A percentile compares a stretch with the other conserved stretches of the same genome.
Conservation (phyloP, 768 basidiomycete genomes). For the Russula vinacea region DNA sequence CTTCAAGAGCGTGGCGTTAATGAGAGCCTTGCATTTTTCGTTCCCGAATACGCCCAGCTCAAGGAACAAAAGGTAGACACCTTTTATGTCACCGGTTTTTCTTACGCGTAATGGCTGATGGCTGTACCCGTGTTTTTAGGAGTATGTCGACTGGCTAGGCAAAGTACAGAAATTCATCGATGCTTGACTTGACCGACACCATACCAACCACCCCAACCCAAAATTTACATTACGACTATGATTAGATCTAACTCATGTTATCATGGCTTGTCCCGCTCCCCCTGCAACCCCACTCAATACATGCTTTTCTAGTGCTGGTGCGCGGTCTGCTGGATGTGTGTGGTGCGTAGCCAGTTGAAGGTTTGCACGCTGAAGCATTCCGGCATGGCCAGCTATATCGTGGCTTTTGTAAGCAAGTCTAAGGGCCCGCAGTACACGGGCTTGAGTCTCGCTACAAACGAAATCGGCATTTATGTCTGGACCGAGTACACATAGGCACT, state of each 20-base stretch:
- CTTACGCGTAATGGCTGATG: conserved; percentile 10
- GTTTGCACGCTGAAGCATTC: neutral
- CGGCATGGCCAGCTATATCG: neutral
- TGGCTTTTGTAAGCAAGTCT: neutral
- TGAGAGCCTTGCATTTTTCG: conserved; percentile 76
- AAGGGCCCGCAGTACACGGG: too few relatives aligned
- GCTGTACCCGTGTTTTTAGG: conserved; percentile 44
- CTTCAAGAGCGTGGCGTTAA: conserved; percentile 88
- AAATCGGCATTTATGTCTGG: too few relatives aligned
- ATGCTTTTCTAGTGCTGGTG: neutral
- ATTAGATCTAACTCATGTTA: conserved; percentile 17
- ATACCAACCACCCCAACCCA: neutral
- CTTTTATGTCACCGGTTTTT: neutral
- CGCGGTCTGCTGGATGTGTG: neutral
- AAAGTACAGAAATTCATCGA: conserved; percentile 83
- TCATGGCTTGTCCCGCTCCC: conserved; percentile 2
- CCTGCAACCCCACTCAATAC: conserved; percentile 17
- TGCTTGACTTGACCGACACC: conserved; percentile 41
- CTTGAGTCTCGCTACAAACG: too few relatives aligned
- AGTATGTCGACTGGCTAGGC: conserved; percentile 87
- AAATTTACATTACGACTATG: conserved; percentile 15
- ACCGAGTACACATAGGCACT: too few relatives aligned
- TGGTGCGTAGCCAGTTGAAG: neutral
- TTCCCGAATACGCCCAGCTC: conserved; percentile 81
- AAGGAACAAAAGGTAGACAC: conserved; percentile 87